Conservation (phyloP, 371 early-diverging fungal genomes). For the Mortierella polycephala region DNA sequence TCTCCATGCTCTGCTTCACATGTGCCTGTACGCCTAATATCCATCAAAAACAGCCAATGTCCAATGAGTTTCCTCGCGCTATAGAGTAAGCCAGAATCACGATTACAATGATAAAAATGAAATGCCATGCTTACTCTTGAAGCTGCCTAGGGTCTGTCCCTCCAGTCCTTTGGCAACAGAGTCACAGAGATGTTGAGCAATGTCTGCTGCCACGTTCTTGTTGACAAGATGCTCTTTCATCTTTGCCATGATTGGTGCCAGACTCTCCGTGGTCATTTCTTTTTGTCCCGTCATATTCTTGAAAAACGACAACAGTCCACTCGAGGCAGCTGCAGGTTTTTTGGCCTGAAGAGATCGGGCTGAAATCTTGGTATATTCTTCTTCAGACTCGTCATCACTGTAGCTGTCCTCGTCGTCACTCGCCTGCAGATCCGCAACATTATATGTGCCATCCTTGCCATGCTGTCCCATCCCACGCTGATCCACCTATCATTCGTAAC, state of each 20-base stretch:
- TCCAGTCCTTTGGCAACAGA: conserved; percentile 81
- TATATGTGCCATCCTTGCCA: conserved; percentile 82
- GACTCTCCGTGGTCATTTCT: conserved; percentile 70
- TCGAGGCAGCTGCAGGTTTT: conserved; percentile 27
- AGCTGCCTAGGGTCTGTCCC: conserved; percentile 82
- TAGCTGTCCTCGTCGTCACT: conserved; percentile 64
- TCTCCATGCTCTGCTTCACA: conserved; percentile 85
- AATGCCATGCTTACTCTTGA: conserved; percentile 66
- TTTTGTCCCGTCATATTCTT: conserved; percentile 74
- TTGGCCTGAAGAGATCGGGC: conserved; percentile 48
- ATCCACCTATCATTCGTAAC: conserved; percentile 59
- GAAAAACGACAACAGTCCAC: conserved; percentile 74
- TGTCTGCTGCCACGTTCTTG: conserved; percentile 95
- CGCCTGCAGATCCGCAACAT: conserved; percentile 80
- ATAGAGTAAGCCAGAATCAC: no score
- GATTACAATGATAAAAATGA: no score
- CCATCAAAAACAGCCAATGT: background rate
- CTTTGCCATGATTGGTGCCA: conserved; percentile 77
- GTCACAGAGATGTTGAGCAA: conserved; percentile 86
- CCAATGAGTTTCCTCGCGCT: no score
- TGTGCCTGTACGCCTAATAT: conserved; percentile 65
- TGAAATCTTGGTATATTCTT: conserved; percentile 48
- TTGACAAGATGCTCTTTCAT: conserved; percentile 92
- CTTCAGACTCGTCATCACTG: conserved; percentile 49
- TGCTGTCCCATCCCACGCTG: conserved; percentile 67